phyloP scores from a whole-genome alignment of 2,329 filamentous ascomycete species.

The Thermomyces lanuginosus region DNA sequence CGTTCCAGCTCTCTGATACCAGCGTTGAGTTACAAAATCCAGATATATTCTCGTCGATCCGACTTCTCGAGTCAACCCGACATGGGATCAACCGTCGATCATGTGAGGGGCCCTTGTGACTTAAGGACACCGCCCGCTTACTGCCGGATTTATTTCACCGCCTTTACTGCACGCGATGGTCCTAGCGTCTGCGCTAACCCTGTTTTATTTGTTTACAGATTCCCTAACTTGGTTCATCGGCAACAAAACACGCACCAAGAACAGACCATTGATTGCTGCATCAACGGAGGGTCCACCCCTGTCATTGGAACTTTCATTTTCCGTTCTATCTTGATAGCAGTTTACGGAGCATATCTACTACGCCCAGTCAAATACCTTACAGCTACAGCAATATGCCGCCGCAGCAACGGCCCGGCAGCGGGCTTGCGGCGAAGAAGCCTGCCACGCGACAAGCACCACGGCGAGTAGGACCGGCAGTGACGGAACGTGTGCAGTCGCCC shows the following conservation, averaged over 20 bases:
- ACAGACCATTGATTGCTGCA: constrained; percentile 2
- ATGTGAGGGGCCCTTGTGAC: constrained; percentile 12
- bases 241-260: constrained; percentile 5
- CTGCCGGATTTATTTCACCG: constrained; percentile 9
- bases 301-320: constrained; percentile 2
- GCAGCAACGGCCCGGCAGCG: constrained; percentile 33
- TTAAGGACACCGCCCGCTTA: constrained; percentile 2
- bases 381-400: constrained; percentile 35
- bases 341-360: neutral
- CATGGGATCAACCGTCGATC: constrained; percentile 7
- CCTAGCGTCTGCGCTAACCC: constrained; percentile 6
- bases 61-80: neutral
- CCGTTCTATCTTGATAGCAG: too few relatives aligned
- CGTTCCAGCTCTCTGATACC: too few relatives aligned
- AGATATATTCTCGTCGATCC: too few relatives aligned
- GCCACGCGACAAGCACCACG: constrained; percentile 34
- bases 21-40: too few relatives aligned
- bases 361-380: neutral
- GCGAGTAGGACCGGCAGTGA: constrained; percentile 37
- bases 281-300: constrained; percentile 2
- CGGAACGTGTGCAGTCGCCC: constrained; percentile 49
- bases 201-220: constrained; percentile 19
- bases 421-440: constrained; percentile 33
- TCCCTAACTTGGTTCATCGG: constrained; percentile 11
- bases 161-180: constrained; percentile 4